Base-by-base conservation (phyloP, 352 stramenopile genomes). In the Phytopythium vexans region DNA sequence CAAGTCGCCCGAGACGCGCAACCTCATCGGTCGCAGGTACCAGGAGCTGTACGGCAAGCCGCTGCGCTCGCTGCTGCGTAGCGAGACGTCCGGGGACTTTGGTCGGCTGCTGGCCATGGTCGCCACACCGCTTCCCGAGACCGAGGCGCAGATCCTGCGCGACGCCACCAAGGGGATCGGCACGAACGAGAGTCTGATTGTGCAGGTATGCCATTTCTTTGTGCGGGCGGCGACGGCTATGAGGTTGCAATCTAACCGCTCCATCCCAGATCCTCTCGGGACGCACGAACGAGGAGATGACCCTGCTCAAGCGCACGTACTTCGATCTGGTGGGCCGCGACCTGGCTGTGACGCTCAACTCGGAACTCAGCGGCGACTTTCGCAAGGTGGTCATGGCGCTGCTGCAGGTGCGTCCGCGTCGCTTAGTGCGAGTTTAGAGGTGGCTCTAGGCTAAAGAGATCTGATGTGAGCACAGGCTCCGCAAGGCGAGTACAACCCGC, bases 291-390 rank as follows among this genome's bases (percentile, higher is more conserved):
- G 77, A 85, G n/a, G 82, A 93, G 54, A 86, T 93, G 67, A 67
- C 62, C 53, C 86, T 93, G 37, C 62, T 93, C 37, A 91, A 90
- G 54, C 81, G 86, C 52, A 70, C 74, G n/a, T 93, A 85, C 65
- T 91, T 81, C 43, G 70, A 76, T 34, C 49, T 88, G 38, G 78
- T 79, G 48, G 68, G 70, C n/a, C 79, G 88, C 44, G 82, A 93
- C 36, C 46, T 93, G 15, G 75, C 66, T 6, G 80, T 89, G 36
- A 81, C 66, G 9, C 46, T 90, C 21, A 86, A 66, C 64, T 72
- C 74, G 27, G 78, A 91, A 54, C 67, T 93, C 38, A 86, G 77
- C 40, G 82, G 82, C 39, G 82, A 93, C 49, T 82, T 91, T 42
- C 70, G 77, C 16, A 88, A 89, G 52, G 73, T 90, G 39, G 63